Evolutionary conservation across 768 basidiomycete species (phyloP), one percentile per base, ranked within the genome.

Genomic region (Tricholoma saponaceum): DNA sequence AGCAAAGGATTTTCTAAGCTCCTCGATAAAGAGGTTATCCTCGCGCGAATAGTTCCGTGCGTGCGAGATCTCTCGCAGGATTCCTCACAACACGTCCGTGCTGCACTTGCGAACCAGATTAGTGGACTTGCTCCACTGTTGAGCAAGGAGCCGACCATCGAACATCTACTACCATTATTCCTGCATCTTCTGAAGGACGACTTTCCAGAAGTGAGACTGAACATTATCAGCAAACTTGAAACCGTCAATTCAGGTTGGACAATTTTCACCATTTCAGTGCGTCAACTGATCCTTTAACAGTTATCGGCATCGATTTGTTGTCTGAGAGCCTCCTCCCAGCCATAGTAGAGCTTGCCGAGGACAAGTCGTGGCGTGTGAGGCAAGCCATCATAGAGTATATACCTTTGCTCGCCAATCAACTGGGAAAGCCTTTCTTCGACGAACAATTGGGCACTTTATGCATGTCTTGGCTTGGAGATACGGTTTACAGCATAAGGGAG

Each of bases 321-420:
- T 93, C 94, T 1, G 94, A 95, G 63, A 95, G 92, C 63, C 87
- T 99, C 35, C 83, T 99, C 28, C 97, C 97, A 8, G 97, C 97
- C 35, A 98, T 99, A 62, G 91, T 98, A 60, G 92, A 98, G 69
- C 80, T 99, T 32, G 97, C 97, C 7, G 96, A 98, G 72, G 97
- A 99, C 79, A 99, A 98, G 71, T 97, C 97, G 59, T 99, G 97
- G 97, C 90, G 97, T 26, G 96, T 99, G 18, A 89, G 97, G 64
- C 97, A 99, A 73, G 97, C 97, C 7, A 98, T 99, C 76, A 99
- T 99, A 73, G 97, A 98, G 74, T 98, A 99, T 76, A 91, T 99
- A 65, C 97, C 97, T n/a, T 84, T 98, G 20, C 88, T 99, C 47
- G 95, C 97, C 43, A 95, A 89, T n/a, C 97, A 99, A 70, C 83